These are phyloP conservation scores for Phytophthora tubulina DNA, from an alignment of 352 stramenopile species.

Conservation along the genomic window DNA sequence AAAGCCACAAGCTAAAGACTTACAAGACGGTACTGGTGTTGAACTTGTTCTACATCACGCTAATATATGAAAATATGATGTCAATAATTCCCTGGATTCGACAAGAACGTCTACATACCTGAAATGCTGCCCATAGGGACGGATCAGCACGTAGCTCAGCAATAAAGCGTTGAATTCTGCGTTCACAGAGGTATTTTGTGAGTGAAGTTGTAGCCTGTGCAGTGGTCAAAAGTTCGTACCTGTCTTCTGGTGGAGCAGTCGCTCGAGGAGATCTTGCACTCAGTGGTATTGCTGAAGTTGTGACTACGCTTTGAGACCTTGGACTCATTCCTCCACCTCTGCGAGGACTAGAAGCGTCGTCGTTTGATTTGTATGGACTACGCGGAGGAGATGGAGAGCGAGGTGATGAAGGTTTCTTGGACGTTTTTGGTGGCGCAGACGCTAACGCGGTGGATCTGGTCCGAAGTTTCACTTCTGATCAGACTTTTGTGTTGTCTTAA, in stretches of 20 bases:
- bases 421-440: constrained; percentile 5
- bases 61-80: constrained; percentile 19
- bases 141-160: constrained; percentile 69
- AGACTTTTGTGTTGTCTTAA: neutral
- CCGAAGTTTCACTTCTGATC: neutral
- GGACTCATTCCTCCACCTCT: constrained; percentile 22
- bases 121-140: constrained; percentile 61
- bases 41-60: constrained; percentile 50
- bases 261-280: constrained; percentile 24
- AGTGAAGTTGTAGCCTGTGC: neutral
- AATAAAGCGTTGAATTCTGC: constrained; percentile 65
- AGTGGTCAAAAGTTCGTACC: constrained; percentile 12
- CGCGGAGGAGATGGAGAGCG: constrained; percentile 29
- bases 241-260: constrained; percentile 35
- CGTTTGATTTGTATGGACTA: constrained; percentile 21
- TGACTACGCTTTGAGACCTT: constrained; percentile 9
- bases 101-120: constrained; percentile 30
- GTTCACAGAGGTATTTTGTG: constrained; percentile 5
- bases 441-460: constrained; percentile 31
- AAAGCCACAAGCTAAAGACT: neutral
- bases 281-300: neutral
- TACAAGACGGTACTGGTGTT: constrained; percentile 56
- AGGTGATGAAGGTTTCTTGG: constrained; percentile 31
- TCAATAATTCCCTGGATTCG: neutral
- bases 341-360: constrained; percentile 15